phyloP scores from a whole-genome alignment of 306 rosid species.

The Potentilla sterilis region DNA sequence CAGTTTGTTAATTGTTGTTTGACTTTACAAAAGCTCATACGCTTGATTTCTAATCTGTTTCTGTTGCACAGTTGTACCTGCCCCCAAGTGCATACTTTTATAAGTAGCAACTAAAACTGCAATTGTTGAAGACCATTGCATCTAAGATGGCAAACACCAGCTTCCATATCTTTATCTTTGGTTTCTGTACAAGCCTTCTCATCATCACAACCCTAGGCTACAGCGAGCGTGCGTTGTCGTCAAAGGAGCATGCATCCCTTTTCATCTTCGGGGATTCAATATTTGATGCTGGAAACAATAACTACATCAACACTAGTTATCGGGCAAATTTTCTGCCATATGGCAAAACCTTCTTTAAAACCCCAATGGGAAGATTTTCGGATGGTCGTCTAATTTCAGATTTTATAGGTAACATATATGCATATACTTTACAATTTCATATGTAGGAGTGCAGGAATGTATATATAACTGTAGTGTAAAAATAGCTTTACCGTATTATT shows the following conservation, averaged over 20 bases:
- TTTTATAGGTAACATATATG: conserved; percentile 31
- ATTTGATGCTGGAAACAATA: conserved; percentile 56
- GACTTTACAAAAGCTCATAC: background rate
- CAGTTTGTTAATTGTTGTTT: background rate
- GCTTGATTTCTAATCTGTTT: background rate
- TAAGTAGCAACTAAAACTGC: background rate
- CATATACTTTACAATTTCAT: background rate
- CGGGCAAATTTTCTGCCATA: conserved; percentile 40
- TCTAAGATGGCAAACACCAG: background rate
- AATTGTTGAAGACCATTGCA: background rate
- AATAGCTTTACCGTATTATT: background rate
- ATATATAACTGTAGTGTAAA: background rate
- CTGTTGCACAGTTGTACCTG: background rate
- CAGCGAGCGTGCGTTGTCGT: background rate
- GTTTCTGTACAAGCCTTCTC: background rate
- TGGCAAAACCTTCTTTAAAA: conserved; percentile 45
- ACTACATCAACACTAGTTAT: conserved; percentile 26
- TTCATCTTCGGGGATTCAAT: conserved; percentile 67
- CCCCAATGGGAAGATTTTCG: conserved; percentile 44
- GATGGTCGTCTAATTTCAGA: conserved; percentile 52
- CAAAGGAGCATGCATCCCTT: conserved; percentile 5
- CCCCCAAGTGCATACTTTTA: background rate
- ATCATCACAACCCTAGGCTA: conserved; percentile 7
- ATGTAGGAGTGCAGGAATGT: background rate
- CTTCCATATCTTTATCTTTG: background rate